A percentile compares a stretch with the other conserved stretches of the same genome.
Conservation (phyloP, 805 yeast genomes). For the Cyberlindnera samutprakarnensis region DNA sequence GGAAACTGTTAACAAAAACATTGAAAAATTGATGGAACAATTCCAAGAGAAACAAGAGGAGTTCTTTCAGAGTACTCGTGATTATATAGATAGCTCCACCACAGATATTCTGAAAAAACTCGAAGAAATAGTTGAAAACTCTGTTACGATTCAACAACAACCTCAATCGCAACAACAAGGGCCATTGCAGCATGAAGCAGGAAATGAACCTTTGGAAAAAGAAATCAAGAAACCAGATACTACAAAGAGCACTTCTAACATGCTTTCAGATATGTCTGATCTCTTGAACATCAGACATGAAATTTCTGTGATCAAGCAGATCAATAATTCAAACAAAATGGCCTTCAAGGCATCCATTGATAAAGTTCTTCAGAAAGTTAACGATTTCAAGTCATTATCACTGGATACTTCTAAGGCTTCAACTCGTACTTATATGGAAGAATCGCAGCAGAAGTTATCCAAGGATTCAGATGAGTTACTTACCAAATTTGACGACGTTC, state of each 20-base stretch:
- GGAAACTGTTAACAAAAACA: constrained; percentile 10
- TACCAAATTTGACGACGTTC: constrained; percentile 81
- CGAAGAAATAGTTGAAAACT: constrained; percentile 8
- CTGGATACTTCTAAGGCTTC: constrained; percentile 29
- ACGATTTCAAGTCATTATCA: constrained; percentile 43
- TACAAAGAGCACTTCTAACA: not conserved
- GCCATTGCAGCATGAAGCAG: not conserved
- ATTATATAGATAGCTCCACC: constrained; percentile 21
- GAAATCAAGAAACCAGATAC: not conserved
- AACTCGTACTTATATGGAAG: constrained; percentile 58
- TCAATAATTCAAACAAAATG: constrained; percentile 38
- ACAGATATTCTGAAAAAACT: constrained; percentile 13
- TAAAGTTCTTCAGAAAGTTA: constrained; percentile 37
- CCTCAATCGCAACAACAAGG: not conserved
- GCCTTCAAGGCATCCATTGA: constrained; percentile 35
- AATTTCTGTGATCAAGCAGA: constrained; percentile 49
- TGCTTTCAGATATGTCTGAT: constrained; percentile 17
- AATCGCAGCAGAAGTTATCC: constrained; percentile 65
- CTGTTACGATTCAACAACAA: not conserved
- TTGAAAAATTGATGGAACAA: constrained; percentile 14
- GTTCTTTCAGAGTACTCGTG: constrained; percentile 12
- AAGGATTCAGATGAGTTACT: constrained; percentile 68
- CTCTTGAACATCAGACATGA: constrained; percentile 45
- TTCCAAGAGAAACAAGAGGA: constrained; percentile 9
- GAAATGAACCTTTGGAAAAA: not conserved